Base-by-base conservation (phyloP, 2,329 filamentous ascomycete species). In the Falciphora oryzae region DNA sequence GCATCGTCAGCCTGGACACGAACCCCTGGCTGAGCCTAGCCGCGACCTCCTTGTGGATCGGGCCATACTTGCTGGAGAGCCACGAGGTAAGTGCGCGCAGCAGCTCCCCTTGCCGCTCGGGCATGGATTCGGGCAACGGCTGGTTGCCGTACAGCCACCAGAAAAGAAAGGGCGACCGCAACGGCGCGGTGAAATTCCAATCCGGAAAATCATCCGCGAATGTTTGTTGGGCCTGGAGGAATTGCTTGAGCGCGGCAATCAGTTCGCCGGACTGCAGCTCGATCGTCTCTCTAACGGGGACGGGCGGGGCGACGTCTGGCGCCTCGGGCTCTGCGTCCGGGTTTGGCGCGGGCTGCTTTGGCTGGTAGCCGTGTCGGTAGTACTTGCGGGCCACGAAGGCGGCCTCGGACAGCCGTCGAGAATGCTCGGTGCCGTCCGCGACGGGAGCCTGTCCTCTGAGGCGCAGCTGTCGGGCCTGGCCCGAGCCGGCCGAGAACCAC, bases 281-380 rank as follows among this genome's bases (percentile, higher is more conserved):
- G 22, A 59, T 59, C 2, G 57, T 59, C 25, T 59, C 57, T 18
- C 10, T 28, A 25, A 31, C 27, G 16, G 57, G 57, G 5, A 28
- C 28, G 28, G 57, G 57, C 11, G 27, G 57, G 27, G 11, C 4
- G 29, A 29, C 6, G 29, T 3, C 3, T 29, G 6, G 29, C 6
- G 29, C 29, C 29, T 29, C 29, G 29, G 29, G 29, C 29, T 29
- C 29, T 29, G 29, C 29, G 29, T 29, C 29, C 6, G 57, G 57
- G 57, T 8, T 59, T 18, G 22, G 27, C 4, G 13, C n/a, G 27
- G 27, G 57, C 8, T 59, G 57, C n/a, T 28, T 59, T 31, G 57
- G n/a, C 57, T 59, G 57, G 57, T 25, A 59, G 57, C 25, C 18
- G 6, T 29, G 57, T 59, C 27, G 57, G 13, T 59, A 59, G 57